Percentiles rank a stretch among this genome's conserved stretches.
Conservation (phyloP, 2,329 filamentous ascomycete genomes). For the Aspergillus caelatus region DNA sequence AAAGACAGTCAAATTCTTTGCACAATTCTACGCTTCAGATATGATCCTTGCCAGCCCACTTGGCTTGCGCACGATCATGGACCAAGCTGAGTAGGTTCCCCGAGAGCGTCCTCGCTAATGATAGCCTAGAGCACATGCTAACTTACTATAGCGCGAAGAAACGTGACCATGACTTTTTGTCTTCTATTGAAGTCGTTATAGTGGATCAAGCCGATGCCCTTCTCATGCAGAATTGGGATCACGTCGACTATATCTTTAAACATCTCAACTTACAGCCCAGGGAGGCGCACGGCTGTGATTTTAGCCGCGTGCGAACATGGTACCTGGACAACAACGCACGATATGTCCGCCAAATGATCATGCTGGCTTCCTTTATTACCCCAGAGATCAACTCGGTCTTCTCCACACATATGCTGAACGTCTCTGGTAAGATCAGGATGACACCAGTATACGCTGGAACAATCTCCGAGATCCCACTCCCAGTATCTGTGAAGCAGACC, state of each 20-base stretch:
- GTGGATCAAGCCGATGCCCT: conserved; percentile 91
- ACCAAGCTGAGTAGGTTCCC: conserved; percentile 66
- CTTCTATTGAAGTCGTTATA: conserved; percentile 87
- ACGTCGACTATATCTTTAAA: conserved; percentile 87
- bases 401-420: conserved; percentile 75
- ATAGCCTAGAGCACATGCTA: not conserved
- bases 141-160: conserved; percentile 57
- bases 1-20: conserved; percentile 92
- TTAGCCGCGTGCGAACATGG: conserved; percentile 85
- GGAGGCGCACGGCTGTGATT: conserved; percentile 89
- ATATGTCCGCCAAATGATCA: conserved; percentile 80
- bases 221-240: conserved; percentile 98
- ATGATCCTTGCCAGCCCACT: conserved; percentile 90
- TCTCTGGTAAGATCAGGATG: conserved; percentile 76
- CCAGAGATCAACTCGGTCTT: conserved; percentile 84
- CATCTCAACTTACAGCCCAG: conserved; percentile 90
- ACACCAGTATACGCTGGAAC: conserved; percentile 70
- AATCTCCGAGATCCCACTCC: conserved; percentile 68
- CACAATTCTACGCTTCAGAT: conserved; percentile 94
- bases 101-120: not conserved
- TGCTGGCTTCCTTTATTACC: conserved; percentile 80
- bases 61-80: conserved; percentile 86
- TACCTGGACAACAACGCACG: conserved; percentile 87
- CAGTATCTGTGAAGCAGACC: conserved; percentile 75
- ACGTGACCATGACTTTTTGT: conserved; percentile 84